These are phyloP conservation scores for Ochromonas danica DNA, from an alignment of 108 stramenopile species.

Conservation along the genomic window DNA sequence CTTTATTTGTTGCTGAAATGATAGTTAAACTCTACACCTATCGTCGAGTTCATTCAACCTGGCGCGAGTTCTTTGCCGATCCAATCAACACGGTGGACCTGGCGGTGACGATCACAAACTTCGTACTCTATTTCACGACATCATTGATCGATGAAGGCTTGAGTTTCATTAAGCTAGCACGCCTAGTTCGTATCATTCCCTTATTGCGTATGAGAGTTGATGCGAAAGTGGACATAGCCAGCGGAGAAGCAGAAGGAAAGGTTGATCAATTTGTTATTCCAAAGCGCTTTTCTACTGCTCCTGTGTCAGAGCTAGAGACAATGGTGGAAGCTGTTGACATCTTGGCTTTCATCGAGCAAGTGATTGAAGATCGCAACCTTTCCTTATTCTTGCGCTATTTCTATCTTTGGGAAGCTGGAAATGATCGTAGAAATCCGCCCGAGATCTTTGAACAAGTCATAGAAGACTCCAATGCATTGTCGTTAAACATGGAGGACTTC, in stretches of 20 bases:
- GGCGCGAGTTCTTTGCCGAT: background rate
- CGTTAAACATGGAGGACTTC: background rate
- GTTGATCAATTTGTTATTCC: background rate
- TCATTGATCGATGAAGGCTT: background rate
- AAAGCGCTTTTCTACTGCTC: background rate
- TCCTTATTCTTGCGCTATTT: slow-evolving; percentile 5
- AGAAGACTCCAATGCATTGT: slow-evolving; percentile 10
- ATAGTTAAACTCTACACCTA: background rate
- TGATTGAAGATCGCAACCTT: slow-evolving; percentile 26
- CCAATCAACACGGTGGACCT: slow-evolving; percentile 38
- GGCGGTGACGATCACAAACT: slow-evolving; percentile 23
- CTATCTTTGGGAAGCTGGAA: background rate
- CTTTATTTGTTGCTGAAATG: background rate
- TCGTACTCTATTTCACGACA: background rate
- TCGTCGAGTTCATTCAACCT: background rate
- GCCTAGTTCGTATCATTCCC: background rate
- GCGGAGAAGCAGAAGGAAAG: background rate
- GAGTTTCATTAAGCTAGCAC: background rate
- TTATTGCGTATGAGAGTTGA: background rate
- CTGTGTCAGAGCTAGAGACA: background rate
- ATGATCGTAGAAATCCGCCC: background rate
- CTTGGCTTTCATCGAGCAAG: slow-evolving; percentile 8
- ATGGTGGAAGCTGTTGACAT: slow-evolving; percentile 23
- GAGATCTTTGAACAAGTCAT: slow-evolving; percentile 6
- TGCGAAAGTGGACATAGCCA: background rate